These are phyloP conservation scores for Curvularia sp. DNA, from an alignment of 2,329 filamentous ascomycete genomes.

Conservation along the genomic window DNA sequence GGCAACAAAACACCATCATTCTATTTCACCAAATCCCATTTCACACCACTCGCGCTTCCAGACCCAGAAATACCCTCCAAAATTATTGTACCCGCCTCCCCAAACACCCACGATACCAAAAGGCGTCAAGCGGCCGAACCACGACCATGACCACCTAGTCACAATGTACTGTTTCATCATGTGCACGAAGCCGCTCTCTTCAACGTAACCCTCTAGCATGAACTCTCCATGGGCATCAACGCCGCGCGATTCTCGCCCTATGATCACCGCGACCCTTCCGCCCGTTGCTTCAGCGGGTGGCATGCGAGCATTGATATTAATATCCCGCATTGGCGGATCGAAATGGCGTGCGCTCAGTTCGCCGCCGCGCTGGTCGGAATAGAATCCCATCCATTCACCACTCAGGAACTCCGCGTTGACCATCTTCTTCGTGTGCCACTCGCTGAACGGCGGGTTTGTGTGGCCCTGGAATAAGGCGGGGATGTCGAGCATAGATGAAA, in stretches of 20 bases:
- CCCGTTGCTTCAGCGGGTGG: neutral
- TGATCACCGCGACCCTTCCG: slow-evolving; percentile 4
- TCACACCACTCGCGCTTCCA: slow-evolving; percentile 37
- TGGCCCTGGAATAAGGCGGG: slow-evolving; percentile 15
- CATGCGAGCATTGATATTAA: slow-evolving; percentile 15
- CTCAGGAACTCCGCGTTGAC: slow-evolving; percentile 21
- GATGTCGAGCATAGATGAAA: slow-evolving; percentile 24
- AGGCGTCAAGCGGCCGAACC: slow-evolving; percentile 27
- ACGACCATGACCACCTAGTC: slow-evolving; percentile 18
- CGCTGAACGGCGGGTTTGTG: slow-evolving; percentile 16
- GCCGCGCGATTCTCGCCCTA: slow-evolving; percentile 22
- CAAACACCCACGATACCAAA: slow-evolving; percentile 37
- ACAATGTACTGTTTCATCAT: slow-evolving; percentile 26
- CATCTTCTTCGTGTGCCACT: slow-evolving; percentile 30
- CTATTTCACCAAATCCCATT: neutral
- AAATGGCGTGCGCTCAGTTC: slow-evolving; percentile 3
- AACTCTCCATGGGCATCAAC: slow-evolving; percentile 27
- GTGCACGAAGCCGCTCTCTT: slow-evolving; percentile 23
- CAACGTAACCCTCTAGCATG: slow-evolving; percentile 22
- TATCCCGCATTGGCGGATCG: slow-evolving; percentile 25
- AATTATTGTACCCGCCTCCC: slow-evolving; percentile 12
- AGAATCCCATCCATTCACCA: slow-evolving; percentile 29
- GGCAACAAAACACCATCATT: neutral
- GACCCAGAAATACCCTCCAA: slow-evolving; percentile 39
- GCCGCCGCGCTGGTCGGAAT: slow-evolving; percentile 21